Base-by-base conservation (phyloP, 768 basidiomycete species). In the Cubamyces lactineus region DNA sequence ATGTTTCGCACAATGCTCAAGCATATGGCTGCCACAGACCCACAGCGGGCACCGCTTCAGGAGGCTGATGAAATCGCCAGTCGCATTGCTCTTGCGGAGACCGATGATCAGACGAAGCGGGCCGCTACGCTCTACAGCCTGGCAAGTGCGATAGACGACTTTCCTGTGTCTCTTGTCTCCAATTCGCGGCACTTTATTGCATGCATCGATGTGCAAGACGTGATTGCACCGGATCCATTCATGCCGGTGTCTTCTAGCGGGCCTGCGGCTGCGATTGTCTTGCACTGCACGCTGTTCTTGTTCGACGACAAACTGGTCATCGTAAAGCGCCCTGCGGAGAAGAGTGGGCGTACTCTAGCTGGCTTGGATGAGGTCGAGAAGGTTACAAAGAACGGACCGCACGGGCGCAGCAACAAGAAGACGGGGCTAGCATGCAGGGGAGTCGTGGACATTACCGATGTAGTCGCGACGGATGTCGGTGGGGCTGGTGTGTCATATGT, bases 291-390 rank as follows among this genome's bases (percentile, higher is more conserved):
- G 2, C 77, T 99, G 28, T 91, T 98, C 73, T 80, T 99, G 48
- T 98, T 99, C 72, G 91, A 95, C 64, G 96, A 99, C 76, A 93
- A 93, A 70, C 78, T 99, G 21, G 82, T 98, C 72, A 86, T 99
- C 62, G 91, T 88, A 49, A 98, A 98, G 76, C 84, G 97, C 26
- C 91, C 83, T 45, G 86, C 78, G 34, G 92, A 90, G 73, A 94
- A 84, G 75, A 82, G 84, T 45, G 94, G 90, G 3, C 84, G 85
- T 49, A 73, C 81, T 11, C 73, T 94, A 50, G 80, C 90, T 4
- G 93, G 94, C 0, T 75, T 96, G 56, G 90, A 94, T 66, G 87
- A 90, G 24, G 75, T 91, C 15, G 92, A 94, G 50, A 91, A 84
- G 70, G 71, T 90, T 34, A 84, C 75, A n/a, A 89, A 87, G 67